Evolutionary conservation across 495 filamentous ascomycete species (phyloP).

Genomic region (Articulospora tetracladia): DNA sequence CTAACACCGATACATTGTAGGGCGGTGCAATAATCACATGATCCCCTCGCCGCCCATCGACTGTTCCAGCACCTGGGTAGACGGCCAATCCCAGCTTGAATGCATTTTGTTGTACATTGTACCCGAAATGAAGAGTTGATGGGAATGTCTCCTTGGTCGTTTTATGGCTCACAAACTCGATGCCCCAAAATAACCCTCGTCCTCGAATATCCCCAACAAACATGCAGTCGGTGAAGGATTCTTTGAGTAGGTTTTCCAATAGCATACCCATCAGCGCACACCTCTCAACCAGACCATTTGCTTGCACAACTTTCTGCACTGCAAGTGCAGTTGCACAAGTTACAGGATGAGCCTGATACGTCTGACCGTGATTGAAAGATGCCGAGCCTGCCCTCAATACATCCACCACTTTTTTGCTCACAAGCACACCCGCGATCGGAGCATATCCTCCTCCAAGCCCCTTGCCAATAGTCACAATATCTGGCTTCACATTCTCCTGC

Average conservation of each 20-base stretch:
- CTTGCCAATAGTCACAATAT: conserved; percentile 66
- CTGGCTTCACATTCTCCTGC: conserved; percentile 48
- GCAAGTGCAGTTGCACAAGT: conserved; percentile 54
- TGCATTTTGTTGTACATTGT: too few species aligned
- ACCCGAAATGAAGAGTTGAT: not conserved
- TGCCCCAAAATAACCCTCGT: not conserved
- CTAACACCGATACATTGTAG: too few species aligned
- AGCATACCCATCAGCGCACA: conserved; percentile 22
- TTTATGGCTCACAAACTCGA: not conserved
- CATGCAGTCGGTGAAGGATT: not conserved
- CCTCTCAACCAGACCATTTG: conserved; percentile 50
- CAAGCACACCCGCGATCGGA: conserved; percentile 54
- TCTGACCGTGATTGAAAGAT: conserved; percentile 49
- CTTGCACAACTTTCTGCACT: conserved; percentile 52
- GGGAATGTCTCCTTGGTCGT: not conserved
- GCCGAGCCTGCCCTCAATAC: conserved; percentile 49
- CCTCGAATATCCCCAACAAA: not conserved
- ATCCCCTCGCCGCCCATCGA: too few species aligned
- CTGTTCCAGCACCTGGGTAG: too few species aligned
- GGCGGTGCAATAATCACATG: too few species aligned
- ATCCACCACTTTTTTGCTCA: conserved; percentile 46
- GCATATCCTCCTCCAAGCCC: conserved; percentile 57
- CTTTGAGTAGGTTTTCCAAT: not conserved
- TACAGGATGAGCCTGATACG: conserved; percentile 56
- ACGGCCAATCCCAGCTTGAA: too few species aligned